Base-by-base conservation (phyloP, 306 rosid genomes). In the Urtica urens region DNA sequence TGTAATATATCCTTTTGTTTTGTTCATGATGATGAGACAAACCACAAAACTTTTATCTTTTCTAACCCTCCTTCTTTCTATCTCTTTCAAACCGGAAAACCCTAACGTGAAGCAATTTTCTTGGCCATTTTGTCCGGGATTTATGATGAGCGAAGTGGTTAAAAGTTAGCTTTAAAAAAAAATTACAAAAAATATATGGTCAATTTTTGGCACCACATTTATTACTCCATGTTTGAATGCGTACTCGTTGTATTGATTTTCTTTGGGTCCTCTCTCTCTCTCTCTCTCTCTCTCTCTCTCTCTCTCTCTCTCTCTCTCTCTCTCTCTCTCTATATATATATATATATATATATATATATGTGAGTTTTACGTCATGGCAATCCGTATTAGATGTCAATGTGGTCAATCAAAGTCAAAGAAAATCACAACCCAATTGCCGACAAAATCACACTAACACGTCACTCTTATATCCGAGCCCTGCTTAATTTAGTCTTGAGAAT, bases 331-430 rank as follows among this genome's bases (percentile, higher is more conserved):
- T n/a, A n/a, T n/a, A n/a, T n/a, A n/a, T n/a, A n/a, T n/a, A n/a
- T n/a, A n/a, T n/a, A n/a, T n/a, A n/a, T n/a, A n/a, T n/a, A n/a
- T n/a, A n/a, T n/a, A n/a, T n/a, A n/a, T n/a, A n/a, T 1, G 18
- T 53, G 39, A n/a, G 10, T 42, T 28, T 44, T 48, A 22, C 55
- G 35, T 33, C 45, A 42, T 7, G 20, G 6, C 31, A 43, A n/a
- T 29, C 3, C 37, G 59, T 44, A 37, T 35, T 43, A 43, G 71
- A 63, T 49, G 50, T 49, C 46, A 56, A 54, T 39, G n/a, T n/a
- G 62, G 65, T 68, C 65, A 55, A 31, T 34, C 44, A 34, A 35
- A 14, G 40, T 42, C 62, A 67, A 74, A 67, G 49, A 42, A 35
- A 35, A 28, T 10, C 11, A 35, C 40, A 35, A 35, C 4, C 11